Percentiles rank a stretch among this genome's conserved stretches.
Conservation (phyloP, 352 stramenopile species). For the Phytophthora pini region DNA sequence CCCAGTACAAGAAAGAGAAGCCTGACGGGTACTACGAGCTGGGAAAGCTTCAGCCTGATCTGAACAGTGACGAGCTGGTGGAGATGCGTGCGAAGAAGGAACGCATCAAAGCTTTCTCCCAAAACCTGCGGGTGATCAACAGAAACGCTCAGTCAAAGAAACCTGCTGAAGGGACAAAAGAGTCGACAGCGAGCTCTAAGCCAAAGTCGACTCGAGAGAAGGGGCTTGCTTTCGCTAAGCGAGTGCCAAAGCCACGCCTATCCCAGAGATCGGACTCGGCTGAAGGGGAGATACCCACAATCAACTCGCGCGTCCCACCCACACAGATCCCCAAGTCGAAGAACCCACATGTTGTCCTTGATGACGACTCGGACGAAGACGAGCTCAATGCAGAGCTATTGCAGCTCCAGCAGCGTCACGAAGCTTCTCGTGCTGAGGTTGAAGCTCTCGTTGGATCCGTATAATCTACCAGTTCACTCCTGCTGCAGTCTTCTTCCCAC, state of each 20-base stretch:
- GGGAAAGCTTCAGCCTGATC: conserved; percentile 88
- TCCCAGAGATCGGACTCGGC: conserved; percentile 33
- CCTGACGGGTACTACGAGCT: conserved; percentile 86
- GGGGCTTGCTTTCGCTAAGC: conserved; percentile 80
- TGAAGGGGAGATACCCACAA: conserved; percentile 16
- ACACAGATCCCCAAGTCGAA: conserved; percentile 13
- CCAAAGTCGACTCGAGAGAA: conserved; percentile 73
- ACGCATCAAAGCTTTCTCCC: conserved; percentile 85
- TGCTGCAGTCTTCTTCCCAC: no score
- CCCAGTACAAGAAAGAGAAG: conserved; percentile 91
- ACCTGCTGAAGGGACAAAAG: conserved; percentile 24
- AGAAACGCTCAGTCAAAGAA: conserved; percentile 55
- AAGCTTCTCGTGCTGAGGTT: conserved; percentile 75
- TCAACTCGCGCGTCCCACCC: not conserved
- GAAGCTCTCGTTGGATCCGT: conserved; percentile 66
- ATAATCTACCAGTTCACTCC: conserved; percentile 1
- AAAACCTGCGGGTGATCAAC: conserved; percentile 82
- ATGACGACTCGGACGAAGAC: conserved; percentile 69
- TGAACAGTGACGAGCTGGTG: conserved; percentile 82
- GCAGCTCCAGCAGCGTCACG: conserved; percentile 74
- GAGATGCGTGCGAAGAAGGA: conserved; percentile 83
- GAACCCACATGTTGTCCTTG: conserved; percentile 53
- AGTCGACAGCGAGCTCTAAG: conserved; percentile 36
- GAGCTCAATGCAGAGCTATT: conserved; percentile 68
- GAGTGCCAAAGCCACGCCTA: conserved; percentile 72